These are phyloP conservation scores for Cercis canadensis DNA, from an alignment of 306 rosid species.

Conservation along the genomic window DNA sequence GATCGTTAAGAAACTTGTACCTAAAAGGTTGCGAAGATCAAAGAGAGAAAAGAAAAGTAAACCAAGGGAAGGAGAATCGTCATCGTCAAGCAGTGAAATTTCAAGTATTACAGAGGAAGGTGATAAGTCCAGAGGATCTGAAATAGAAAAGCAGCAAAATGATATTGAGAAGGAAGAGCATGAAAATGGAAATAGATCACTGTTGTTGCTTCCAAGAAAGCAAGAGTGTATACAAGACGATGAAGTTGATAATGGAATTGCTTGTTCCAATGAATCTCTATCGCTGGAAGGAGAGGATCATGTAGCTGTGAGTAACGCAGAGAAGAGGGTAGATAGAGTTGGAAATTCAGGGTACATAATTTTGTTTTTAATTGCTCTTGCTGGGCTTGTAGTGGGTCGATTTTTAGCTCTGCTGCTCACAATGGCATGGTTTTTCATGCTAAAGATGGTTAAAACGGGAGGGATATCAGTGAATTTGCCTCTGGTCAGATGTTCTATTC, in stretches of 20 bases:
- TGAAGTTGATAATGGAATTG: constrained; percentile 30
- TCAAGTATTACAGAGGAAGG: constrained; percentile 18
- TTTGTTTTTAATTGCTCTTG: constrained; percentile 53
- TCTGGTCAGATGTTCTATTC: constrained; percentile 27
- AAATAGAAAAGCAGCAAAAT: constrained; percentile 31
- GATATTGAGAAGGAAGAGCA: constrained; percentile 30
- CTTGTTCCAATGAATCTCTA: not conserved
- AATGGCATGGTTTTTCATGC: constrained; percentile 58
- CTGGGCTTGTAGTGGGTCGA: constrained; percentile 69
- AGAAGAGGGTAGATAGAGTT: constrained; percentile 22
- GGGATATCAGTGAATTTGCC: constrained; percentile 37
- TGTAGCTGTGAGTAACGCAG: too few relatives aligned
- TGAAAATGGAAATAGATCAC: not conserved
- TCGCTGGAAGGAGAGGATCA: not conserved
- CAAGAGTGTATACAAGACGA: constrained; percentile 23
- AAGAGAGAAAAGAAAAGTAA: constrained; percentile 31
- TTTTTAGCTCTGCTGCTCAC: constrained; percentile 55
- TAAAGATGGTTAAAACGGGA: constrained; percentile 41
- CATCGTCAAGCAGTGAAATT: too few relatives aligned
- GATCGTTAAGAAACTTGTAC: constrained; percentile 56
- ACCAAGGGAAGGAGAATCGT: constrained; percentile 9
- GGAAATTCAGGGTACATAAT: constrained; percentile 48
- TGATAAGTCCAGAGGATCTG: constrained; percentile 8
- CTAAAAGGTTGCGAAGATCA: constrained; percentile 54
- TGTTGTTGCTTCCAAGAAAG: not conserved